phyloP scores from a whole-genome alignment of 2,329 filamentous ascomycete genomes.

The Botrytis pseudocinerea region DNA sequence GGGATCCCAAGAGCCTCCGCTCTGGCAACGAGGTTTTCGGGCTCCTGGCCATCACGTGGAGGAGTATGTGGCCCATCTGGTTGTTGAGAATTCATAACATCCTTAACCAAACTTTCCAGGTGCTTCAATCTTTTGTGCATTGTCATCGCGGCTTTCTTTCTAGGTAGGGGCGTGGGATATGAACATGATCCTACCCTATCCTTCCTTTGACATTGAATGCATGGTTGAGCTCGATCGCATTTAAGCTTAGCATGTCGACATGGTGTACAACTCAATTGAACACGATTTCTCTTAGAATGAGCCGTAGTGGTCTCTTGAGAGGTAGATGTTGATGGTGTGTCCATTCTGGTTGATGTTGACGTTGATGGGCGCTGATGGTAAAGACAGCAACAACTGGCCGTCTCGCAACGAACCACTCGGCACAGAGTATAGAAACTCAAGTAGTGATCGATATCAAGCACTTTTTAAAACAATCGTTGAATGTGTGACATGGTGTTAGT shows the following conservation, averaged over 20 bases:
- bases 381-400: neutral
- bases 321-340: neutral
- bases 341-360: neutral
- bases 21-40: neutral
- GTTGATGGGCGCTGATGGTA: neutral
- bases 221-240: slow-evolving; percentile 55
- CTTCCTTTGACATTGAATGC: slow-evolving; percentile 54
- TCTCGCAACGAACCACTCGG: slow-evolving; percentile 1
- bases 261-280: slow-evolving; percentile 27
- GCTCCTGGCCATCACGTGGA: neutral
- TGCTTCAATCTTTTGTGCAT: slow-evolving; percentile 56
- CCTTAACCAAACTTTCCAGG: slow-evolving; percentile 59
- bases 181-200: slow-evolving; percentile 49
- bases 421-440: neutral
- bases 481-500: neutral
- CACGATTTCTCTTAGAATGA: slow-evolving; percentile 24
- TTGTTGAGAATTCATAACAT: slow-evolving; percentile 47
- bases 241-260: slow-evolving; percentile 42
- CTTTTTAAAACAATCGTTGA: neutral
- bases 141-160: slow-evolving; percentile 44
- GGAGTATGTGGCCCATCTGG: neutral
- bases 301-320: neutral
- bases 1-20: neutral
- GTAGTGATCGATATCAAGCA: no score
- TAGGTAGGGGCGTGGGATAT: slow-evolving; percentile 50